Evolutionary conservation across 225 moss, liverwort and hornwort genomes (phyloP).

Genomic region (Lunularia cruciata): DNA sequence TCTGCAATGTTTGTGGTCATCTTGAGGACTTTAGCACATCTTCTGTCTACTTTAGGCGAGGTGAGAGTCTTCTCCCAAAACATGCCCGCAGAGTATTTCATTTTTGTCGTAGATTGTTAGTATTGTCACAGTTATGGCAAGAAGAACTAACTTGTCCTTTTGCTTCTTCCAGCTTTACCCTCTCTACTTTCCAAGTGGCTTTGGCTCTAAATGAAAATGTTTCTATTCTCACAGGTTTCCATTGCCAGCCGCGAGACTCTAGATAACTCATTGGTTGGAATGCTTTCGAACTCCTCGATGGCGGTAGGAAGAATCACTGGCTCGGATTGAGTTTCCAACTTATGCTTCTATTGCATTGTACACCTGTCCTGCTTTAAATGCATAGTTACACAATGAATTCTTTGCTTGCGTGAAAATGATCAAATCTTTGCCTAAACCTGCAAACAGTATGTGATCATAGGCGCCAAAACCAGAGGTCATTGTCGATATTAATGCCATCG

Average conservation of each 20-base stretch:
- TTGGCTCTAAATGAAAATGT: not conserved
- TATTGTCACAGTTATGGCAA: no score
- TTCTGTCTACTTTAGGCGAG: conserved; percentile 92
- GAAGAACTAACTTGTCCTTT: not conserved
- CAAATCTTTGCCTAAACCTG: no score
- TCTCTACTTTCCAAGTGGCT: no score
- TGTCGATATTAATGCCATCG: no score
- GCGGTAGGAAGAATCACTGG: conserved; percentile 13
- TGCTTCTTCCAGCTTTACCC: not conserved
- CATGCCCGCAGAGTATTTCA: not conserved
- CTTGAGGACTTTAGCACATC: conserved; percentile 81
- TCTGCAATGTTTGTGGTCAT: conserved; percentile 78
- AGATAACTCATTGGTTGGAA: conserved; percentile 41
- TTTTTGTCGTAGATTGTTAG: not conserved
- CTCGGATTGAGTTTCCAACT: not conserved
- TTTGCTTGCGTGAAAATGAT: no score
- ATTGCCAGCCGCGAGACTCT: conserved; percentile 34
- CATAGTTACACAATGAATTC: no score
- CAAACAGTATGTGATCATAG: not conserved
- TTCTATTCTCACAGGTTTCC: conserved; percentile 23
- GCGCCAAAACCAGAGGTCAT: not conserved
- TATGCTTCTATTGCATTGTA: no score
- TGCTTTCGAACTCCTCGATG: conserved; percentile 37
- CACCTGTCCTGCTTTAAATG: no score
- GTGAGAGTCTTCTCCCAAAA: conserved; percentile 23